Evolutionary conservation across 192 early-diverging fungal genomes (phyloP), one percentile per base, ranked within the genome.

Genomic region (Mortierella claussenii): DNA sequence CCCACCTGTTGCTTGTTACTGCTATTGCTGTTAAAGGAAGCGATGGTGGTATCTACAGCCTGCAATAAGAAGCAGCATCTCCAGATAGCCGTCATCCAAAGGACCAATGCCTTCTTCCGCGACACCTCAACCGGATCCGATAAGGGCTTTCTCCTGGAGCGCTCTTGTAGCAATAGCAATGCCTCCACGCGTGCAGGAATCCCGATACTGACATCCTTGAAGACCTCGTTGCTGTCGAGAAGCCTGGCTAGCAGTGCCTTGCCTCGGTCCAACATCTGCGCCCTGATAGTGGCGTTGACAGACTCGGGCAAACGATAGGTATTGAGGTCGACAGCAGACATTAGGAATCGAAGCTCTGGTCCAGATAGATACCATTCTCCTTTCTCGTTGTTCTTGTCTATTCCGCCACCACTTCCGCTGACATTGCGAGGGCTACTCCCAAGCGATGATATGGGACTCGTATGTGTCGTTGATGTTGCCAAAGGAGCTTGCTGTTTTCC

Each of bases 341-440:
- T 68, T 7, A 80, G 27, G 17, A 80, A 55, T 13, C 69, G 50
- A 18, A 80, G 50, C 58, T 80, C 79, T 34, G 69, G 54, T 17
- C 79, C 79, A n/a, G 79, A 74, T 12, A 80, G 55, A 46, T 80
- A 80, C 12, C n/a, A n/a, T n/a, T n/a, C n/a, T n/a, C n/a, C n/a
- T n/a, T n/a, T n/a, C n/a, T n/a, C n/a, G n/a, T n/a, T n/a, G n/a
- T n/a, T n/a, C n/a, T n/a, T n/a, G n/a, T n/a, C n/a, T n/a, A n/a
- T n/a, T n/a, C n/a, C n/a, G n/a, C n/a, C n/a, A n/a, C n/a, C n/a
- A n/a, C n/a, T n/a, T n/a, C n/a, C n/a, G n/a, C n/a, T n/a, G n/a
- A n/a, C n/a, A n/a, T n/a, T n/a, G n/a, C n/a, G n/a, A n/a, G n/a
- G n/a, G n/a, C n/a, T n/a, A n/a, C n/a, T n/a, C n/a, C n/a, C n/a